A percentile compares a stretch with the other conserved stretches of the same genome.
Evolutionary conservation across 768 basidiomycete genomes (phyloP).

Genomic region (Suillus ampliporus): DNA sequence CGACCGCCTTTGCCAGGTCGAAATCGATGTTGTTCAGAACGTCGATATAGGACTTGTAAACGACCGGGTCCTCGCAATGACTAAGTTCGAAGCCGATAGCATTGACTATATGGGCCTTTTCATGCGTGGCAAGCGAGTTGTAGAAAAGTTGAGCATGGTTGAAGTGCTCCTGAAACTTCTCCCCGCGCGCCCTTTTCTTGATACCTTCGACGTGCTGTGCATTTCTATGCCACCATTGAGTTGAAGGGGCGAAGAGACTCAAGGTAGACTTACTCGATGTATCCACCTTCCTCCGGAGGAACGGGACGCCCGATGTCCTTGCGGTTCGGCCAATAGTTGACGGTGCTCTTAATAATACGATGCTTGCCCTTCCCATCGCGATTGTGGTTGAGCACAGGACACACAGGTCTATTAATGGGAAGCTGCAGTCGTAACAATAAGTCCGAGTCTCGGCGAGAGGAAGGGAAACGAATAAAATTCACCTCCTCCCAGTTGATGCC

Average conservation of each 20-base stretch:
- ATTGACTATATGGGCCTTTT: conserved; percentile 71
- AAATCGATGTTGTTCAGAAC: conserved; percentile 76
- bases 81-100: conserved; percentile 85
- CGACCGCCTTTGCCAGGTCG: conserved; percentile 72
- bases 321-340: conserved; percentile 90
- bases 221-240: conserved; percentile 41
- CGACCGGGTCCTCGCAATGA: conserved; percentile 77
- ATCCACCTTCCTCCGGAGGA: conserved; percentile 57
- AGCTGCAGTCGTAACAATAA: conserved; percentile 45
- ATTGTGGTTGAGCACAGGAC: conserved; percentile 73
- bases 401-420: conserved; percentile 83
- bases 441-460: not conserved
- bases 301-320: conserved; percentile 54
- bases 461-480: conserved; percentile 12
- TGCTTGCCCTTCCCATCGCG: conserved; percentile 66
- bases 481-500: conserved; percentile 83
- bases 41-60: conserved; percentile 71
- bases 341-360: conserved; percentile 57
- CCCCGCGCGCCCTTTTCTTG: conserved; percentile 64
- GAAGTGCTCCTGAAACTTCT: conserved; percentile 81
- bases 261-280: conserved; percentile 50
- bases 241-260: conserved; percentile 12
- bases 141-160: conserved; percentile 80
- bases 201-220: conserved; percentile 57
- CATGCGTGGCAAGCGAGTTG: conserved; percentile 74